These are phyloP conservation scores for Vanrija pseudolonga DNA, from an alignment of 1,284 basidiomycete genomes.

Conservation along the genomic window DNA sequence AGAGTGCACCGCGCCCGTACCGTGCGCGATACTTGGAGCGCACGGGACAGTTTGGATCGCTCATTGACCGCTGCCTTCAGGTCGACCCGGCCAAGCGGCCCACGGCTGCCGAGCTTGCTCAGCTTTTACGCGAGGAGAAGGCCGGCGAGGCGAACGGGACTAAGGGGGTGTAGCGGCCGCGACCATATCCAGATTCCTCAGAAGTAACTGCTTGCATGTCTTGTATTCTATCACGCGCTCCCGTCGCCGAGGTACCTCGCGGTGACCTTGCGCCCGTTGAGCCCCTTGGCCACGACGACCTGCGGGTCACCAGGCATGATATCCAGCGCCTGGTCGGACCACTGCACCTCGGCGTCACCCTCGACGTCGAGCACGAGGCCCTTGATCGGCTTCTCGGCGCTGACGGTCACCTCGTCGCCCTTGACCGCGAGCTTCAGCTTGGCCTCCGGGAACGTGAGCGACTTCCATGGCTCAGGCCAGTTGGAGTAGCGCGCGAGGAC, in stretches of 20 bases:
- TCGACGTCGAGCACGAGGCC: constrained; percentile 75
- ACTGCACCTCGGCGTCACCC: constrained; percentile 52
- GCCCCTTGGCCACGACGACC: constrained; percentile 58
- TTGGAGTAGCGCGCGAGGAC: constrained; percentile 65
- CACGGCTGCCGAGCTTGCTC: neutral
- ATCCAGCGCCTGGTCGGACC: constrained; percentile 84
- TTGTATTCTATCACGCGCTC: too few relatives aligned
- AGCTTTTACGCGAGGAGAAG: neutral
- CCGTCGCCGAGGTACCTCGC: constrained; percentile 47
- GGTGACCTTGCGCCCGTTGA: constrained; percentile 63
- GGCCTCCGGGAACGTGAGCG: constrained; percentile 68
- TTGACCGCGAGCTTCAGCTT: constrained; percentile 57
- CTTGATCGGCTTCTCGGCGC: constrained; percentile 69
- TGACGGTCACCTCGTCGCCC: constrained; percentile 63
- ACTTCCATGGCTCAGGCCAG: constrained; percentile 90
- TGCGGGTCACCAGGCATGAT: constrained; percentile 78
- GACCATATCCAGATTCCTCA: too few relatives aligned
- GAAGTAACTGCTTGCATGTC: too few relatives aligned
- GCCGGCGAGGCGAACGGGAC: too few relatives aligned
- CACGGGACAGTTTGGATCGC: neutral
- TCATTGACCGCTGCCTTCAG: neutral
- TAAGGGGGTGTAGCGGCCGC: too few relatives aligned
- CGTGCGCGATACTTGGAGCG: neutral
- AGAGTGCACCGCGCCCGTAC: neutral
- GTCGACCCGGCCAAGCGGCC: neutral